Evolutionary conservation across 192 early-diverging fungal genomes (phyloP).

Genomic region (Linnemannia elongata): DNA sequence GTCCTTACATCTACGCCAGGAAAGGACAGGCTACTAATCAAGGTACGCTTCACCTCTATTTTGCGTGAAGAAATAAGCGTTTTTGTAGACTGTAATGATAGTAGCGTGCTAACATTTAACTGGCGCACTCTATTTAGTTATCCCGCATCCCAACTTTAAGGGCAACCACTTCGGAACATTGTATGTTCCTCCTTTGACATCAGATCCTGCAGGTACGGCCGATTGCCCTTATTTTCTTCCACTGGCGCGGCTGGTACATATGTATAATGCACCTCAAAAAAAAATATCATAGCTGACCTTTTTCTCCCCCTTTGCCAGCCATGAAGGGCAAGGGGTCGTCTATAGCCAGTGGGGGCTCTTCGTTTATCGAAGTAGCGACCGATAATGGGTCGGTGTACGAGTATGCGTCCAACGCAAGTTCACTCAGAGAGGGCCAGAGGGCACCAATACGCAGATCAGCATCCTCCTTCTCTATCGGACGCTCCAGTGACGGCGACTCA

Average conservation of each 20-base stretch:
- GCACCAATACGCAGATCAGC: slow-evolving; percentile 22
- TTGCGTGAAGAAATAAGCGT: neutral
- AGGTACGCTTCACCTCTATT: neutral
- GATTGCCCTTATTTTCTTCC: neutral
- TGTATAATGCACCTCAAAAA: too few relatives aligned
- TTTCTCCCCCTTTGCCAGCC: neutral
- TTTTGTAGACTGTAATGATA: neutral
- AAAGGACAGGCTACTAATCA: slow-evolving; percentile 37
- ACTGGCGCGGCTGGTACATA: neutral
- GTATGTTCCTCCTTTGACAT: slow-evolving; percentile 65
- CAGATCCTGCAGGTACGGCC: slow-evolving; percentile 52
- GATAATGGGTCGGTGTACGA: slow-evolving; percentile 48
- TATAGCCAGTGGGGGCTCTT: slow-evolving; percentile 21
- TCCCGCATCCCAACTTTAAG: slow-evolving; percentile 36
- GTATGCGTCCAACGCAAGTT: slow-evolving; percentile 17
- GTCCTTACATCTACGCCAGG: slow-evolving; percentile 67
- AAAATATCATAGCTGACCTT: neutral
- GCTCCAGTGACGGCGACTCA: slow-evolving; percentile 17
- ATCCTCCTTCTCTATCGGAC: slow-evolving; percentile 40
- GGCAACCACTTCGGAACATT: slow-evolving; percentile 63
- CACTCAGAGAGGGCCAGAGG: neutral
- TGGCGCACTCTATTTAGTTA: slow-evolving; percentile 11
- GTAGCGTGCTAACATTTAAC: neutral
- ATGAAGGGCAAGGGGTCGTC: slow-evolving; percentile 16
- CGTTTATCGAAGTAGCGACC: slow-evolving; percentile 33